Percentiles rank a stretch among this genome's conserved stretches.
phyloP scores from a whole-genome alignment of 768 basidiomycete species.

The Amanita molliuscula region DNA sequence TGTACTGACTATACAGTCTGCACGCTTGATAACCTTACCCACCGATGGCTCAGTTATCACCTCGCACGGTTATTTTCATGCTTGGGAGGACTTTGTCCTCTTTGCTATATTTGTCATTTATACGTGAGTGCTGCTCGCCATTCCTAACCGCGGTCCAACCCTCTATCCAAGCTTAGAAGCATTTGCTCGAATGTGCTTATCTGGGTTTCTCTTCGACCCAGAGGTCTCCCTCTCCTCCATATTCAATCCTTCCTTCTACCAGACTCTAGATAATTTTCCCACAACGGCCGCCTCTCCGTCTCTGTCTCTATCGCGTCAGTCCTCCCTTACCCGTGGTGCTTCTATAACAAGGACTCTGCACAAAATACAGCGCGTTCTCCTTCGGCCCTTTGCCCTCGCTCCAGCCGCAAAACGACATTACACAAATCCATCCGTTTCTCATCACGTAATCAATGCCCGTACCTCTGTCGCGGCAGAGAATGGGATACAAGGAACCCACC shows the following conservation, averaged over 20 bases:
- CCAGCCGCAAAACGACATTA: constrained; percentile 18
- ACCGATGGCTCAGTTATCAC: constrained; percentile 29
- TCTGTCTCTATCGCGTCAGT: constrained; percentile 17
- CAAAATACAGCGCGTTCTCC: constrained; percentile 33
- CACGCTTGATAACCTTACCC: constrained; percentile 47
- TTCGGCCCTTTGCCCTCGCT: constrained; percentile 45
- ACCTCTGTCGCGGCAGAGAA: constrained; percentile 1
- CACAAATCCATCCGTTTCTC: constrained; percentile 11
- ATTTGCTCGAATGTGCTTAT: constrained; percentile 80
- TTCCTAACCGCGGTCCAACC: neutral
- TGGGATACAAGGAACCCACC: constrained; percentile 20
- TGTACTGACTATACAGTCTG: constrained; percentile 73
- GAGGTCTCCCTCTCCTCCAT: constrained; percentile 46
- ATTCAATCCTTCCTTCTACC: constrained; percentile 23
- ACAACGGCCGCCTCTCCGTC: constrained; percentile 19
- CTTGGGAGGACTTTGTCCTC: constrained; percentile 85
- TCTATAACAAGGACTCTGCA: constrained; percentile 37
- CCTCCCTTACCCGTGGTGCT: constrained; percentile 31
- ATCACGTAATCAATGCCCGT: neutral
- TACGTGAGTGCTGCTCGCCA: constrained; percentile 44
- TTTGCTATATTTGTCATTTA: constrained; percentile 78
- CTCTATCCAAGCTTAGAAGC: constrained; percentile 60
- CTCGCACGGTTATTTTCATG: constrained; percentile 67
- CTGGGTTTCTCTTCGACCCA: constrained; percentile 83
- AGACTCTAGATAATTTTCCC: constrained; percentile 21